Conservation (phyloP, 1,139 yeast species). For the Suhomyces panamericanus region DNA sequence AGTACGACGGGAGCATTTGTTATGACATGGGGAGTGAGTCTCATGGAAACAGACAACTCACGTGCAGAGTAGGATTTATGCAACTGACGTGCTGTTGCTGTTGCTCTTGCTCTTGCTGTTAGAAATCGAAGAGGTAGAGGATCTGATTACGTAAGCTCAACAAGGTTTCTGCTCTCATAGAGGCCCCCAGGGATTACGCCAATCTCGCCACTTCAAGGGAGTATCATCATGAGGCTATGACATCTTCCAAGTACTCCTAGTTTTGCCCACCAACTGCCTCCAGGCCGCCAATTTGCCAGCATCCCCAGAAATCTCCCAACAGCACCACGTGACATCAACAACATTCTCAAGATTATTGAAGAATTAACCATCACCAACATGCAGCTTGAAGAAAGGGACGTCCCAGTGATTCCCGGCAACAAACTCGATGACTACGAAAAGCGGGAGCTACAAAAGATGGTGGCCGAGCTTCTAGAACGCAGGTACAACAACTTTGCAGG, state of each 20-base stretch:
- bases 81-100: too few species aligned
- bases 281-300: not conserved
- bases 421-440: conserved; percentile 71
- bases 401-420: conserved; percentile 85
- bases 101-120: not conserved
- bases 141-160: not conserved
- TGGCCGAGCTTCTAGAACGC: conserved; percentile 65
- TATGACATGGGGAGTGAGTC: conserved; percentile 37
- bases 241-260: too few species aligned
- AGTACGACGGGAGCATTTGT: conserved; percentile 33
- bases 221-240: too few species aligned
- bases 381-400: conserved; percentile 54
- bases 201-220: too few species aligned
- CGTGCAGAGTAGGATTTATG: not conserved
- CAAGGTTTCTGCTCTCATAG: too few species aligned
- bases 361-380: conserved; percentile 24
- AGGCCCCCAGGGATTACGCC: too few species aligned
- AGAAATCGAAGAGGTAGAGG: not conserved
- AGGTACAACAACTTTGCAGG: conserved; percentile 69
- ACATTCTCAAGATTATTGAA: not conserved
- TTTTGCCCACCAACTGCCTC: too few species aligned
- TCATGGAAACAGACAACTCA: conserved; percentile 25
- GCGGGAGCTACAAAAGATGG: conserved; percentile 64
- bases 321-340: conserved; percentile 2
- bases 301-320: not conserved